These are phyloP conservation scores for Ogataea wickerhamii DNA, from an alignment of 805 yeast species.

Conservation along the genomic window DNA sequence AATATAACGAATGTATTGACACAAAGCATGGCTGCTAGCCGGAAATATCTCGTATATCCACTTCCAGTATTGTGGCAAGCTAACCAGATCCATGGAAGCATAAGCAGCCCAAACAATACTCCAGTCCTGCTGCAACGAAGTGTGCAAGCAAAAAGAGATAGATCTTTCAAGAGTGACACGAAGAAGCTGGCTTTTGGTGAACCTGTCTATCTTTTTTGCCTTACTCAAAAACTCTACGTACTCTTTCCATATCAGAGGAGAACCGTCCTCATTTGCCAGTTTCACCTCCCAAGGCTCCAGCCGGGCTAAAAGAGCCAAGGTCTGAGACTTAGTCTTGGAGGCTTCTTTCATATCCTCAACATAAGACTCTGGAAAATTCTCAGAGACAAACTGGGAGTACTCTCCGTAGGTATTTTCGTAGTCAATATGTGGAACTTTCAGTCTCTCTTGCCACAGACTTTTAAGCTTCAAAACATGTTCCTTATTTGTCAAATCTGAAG, in stretches of 20 bases:
- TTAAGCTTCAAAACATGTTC: constrained; percentile 15
- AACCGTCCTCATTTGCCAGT: constrained; percentile 11
- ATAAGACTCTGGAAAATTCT: constrained; percentile 29
- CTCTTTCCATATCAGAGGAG: constrained; percentile 20
- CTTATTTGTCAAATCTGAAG: not conserved
- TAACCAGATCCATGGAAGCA: constrained; percentile 13
- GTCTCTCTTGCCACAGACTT: constrained; percentile 27
- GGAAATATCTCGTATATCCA: constrained; percentile 4
- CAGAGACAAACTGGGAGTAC: constrained; percentile 40
- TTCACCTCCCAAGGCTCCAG: constrained; percentile 37
- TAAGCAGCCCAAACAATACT: constrained; percentile 32
- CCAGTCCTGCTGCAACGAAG: constrained; percentile 9
- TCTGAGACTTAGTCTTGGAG: constrained; percentile 29
- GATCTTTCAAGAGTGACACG: constrained; percentile 34
- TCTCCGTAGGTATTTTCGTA: constrained; percentile 39
- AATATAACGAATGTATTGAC: constrained; percentile 2
- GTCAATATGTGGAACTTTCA: constrained; percentile 39
- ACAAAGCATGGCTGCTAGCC: constrained; percentile 2
- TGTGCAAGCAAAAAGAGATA: constrained; percentile 7
- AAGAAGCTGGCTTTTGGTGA: constrained; percentile 9
- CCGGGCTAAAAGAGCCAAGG: constrained; percentile 28
- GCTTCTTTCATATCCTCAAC: constrained; percentile 36
- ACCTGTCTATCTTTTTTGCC: constrained; percentile 8
- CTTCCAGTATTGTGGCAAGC: constrained; percentile 2
- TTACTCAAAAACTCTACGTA: constrained; percentile 12